These are phyloP conservation scores for Fusarium staphyleae DNA, from an alignment of 2,329 filamentous ascomycete species.

Conservation along the genomic window DNA sequence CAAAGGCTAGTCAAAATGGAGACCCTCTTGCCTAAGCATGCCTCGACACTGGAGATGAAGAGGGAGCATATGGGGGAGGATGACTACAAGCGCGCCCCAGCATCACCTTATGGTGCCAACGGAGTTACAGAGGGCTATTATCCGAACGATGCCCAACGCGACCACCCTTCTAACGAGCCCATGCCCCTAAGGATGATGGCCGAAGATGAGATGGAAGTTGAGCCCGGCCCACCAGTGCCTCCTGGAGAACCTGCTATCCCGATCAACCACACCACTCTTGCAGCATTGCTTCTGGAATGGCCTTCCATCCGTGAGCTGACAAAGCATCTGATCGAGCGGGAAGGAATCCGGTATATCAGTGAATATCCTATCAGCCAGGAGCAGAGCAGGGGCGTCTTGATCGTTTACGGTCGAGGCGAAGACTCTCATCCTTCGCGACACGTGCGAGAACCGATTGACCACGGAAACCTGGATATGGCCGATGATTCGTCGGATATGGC, in stretches of 20 bases:
- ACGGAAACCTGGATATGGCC: conserved; percentile 51
- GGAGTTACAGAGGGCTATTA: conserved; percentile 37
- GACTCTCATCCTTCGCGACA: conserved; percentile 66
- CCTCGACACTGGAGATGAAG: conserved; percentile 31
- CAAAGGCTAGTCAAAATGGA: conserved; percentile 48
- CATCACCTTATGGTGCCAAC: conserved; percentile 35
- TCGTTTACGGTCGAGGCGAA: conserved; percentile 81
- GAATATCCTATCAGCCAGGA: conserved; percentile 82
- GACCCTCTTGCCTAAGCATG: conserved; percentile 35
- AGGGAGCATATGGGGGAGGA: conserved; percentile 44
- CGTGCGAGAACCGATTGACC: conserved; percentile 50
- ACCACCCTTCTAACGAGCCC: conserved; percentile 41
- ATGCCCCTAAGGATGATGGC: conserved; percentile 42
- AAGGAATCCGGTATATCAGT: conserved; percentile 63
- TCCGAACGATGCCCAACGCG: conserved; percentile 32
- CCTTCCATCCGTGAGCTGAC: conserved; percentile 72
- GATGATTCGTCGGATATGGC: conserved; percentile 61
- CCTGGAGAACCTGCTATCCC: conserved; percentile 75
- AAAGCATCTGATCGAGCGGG: conserved; percentile 53
- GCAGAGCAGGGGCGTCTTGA: conserved; percentile 74
- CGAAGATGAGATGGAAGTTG: conserved; percentile 59
- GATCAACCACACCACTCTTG: conserved; percentile 88
- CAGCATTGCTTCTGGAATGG: conserved; percentile 80
- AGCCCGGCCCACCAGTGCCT: conserved; percentile 59
- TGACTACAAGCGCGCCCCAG: conserved; percentile 37